Base-by-base conservation (phyloP, 768 basidiomycete genomes). In the Hemileccinum rubropunctum region DNA sequence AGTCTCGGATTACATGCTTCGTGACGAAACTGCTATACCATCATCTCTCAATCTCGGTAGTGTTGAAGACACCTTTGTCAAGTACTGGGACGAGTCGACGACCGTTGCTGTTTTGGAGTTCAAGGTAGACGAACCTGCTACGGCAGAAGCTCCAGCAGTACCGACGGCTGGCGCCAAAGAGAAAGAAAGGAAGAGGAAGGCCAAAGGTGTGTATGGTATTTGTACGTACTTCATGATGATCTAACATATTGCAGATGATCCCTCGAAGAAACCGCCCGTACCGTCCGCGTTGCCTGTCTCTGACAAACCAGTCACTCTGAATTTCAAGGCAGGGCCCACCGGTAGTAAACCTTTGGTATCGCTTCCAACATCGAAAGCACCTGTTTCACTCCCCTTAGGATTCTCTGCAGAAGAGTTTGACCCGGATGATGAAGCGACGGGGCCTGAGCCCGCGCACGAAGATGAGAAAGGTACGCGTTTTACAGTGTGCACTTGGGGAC, bases 81-180 rank as follows among this genome's bases (percentile, higher is more conserved):
- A 83, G 50, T 98, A 98, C 67, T 95, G 95, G 93, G 95, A 98
- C 58, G 91, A 95, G 60, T 80, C 74, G 30, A 87, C 90, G 1
- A 87, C 82, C 1, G 78, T 83, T 21, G 84, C 86, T 30, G 78
- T 87, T 12, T 71, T 91, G 40, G 86, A 88, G 58, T 92, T 91
- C 62, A 81, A 89, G 62, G 88, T 90, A 5, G 86, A 88, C 48
- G 77, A 82, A 59, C 72, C 76, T 21, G 64, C 73, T 11, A 46
- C 61, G 20, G 49, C 65, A 6, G 62, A 69, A 10, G 41, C n/a
- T 9, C 27, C 44, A 12, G 59, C 71, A 33, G 20, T 21, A 20
- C 46, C 69, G 1, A 71, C 76, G 21, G 71, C 73, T 42, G 73
- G 77, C 54, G 76, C 79, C 49, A 83, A 88, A 57, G 83, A 88